Evolutionary conservation across 768 basidiomycete genomes (phyloP).

Genomic region (Gloeostereum incarnatum): DNA sequence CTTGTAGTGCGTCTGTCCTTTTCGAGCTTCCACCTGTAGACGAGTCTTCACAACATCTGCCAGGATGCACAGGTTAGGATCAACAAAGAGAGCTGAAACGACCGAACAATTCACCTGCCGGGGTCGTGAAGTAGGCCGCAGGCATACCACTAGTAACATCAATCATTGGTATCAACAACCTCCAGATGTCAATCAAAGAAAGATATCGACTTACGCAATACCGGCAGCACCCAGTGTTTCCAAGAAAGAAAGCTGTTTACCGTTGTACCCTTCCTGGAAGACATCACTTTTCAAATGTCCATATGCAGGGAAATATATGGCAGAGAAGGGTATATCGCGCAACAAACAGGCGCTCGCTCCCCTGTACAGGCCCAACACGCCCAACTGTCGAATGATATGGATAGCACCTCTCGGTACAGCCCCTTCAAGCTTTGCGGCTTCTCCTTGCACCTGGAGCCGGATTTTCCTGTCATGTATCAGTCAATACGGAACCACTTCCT

Average conservation of each 20-base stretch:
- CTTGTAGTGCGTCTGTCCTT: slow-evolving; percentile 88
- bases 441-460: slow-evolving; percentile 91
- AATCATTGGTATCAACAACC: slow-evolving; percentile 15
- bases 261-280: slow-evolving; percentile 93
- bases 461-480: slow-evolving; percentile 58
- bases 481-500: not conserved
- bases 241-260: slow-evolving; percentile 83
- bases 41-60: slow-evolving; percentile 96
- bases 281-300: slow-evolving; percentile 87
- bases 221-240: slow-evolving; percentile 83
- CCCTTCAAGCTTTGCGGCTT: slow-evolving; percentile 83
- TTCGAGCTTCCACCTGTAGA: slow-evolving; percentile 85
- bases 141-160: slow-evolving; percentile 80
- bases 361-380: slow-evolving; percentile 86
- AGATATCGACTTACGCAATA: slow-evolving; percentile 51
- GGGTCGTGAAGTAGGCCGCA: slow-evolving; percentile 88
- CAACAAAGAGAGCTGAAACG: slow-evolving; percentile 10
- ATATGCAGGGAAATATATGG: slow-evolving; percentile 86
- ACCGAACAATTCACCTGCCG: slow-evolving; percentile 57
- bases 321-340: slow-evolving; percentile 96
- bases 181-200: slow-evolving; percentile 5
- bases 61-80: slow-evolving; percentile 2
- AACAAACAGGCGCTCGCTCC: slow-evolving; percentile 90
- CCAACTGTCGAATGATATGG: slow-evolving; percentile 90
- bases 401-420: slow-evolving; percentile 75